Base-by-base conservation (phyloP, 306 rosid species). In the Bauhinia variegata region DNA sequence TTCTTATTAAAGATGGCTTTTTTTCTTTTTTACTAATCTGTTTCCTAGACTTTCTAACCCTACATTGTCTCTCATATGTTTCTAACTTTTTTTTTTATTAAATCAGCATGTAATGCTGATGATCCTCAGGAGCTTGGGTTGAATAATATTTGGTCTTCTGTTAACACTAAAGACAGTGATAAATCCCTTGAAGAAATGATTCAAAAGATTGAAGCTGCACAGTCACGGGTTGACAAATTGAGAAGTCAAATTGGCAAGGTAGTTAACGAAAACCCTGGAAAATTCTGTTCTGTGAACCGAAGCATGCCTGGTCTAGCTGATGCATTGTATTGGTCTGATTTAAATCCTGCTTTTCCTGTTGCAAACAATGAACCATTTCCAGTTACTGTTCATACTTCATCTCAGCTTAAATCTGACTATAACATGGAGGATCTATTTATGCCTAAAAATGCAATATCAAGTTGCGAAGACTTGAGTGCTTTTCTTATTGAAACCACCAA, bases 181-280 rank as follows among this genome's bases (percentile, higher is more conserved):
- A 78, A 61, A 60, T 65, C 75, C 23, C 61, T 83, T 68, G 79
- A 71, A 47, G 72, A 65, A 8, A 60, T 77, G 60, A 71, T 89
- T 60, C 48, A 52, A 65, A 74, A 78, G 73, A 74, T 86, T 70
- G 96, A 79, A 76, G 80, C 65, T 43, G 70, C 72, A 44, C 81
- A 78, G 33, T 81, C 82, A 12, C 78, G 61, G 61, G 80, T 87
- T 60, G 75, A 49, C 8, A 38, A 65, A 53, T 75, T 92, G 83
- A 84, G 72, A 77, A 36, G 75, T 52, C 84, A 88, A 84, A 64
- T 68, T 34, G 85, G 80, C 43, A 77, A 64, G 67, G 79, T 89
- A 33, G 58, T 80, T 56, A 65, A 63, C 47, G 88, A 84, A 78
- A 84, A 83, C 54, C 67, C 56, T 3, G 72, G 59, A 51, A 84